Percentiles rank a stretch among this genome's conserved stretches.
Evolutionary conservation across 2,329 filamentous ascomycete species (phyloP).

Genomic region (Tolypocladium endophyticum): DNA sequence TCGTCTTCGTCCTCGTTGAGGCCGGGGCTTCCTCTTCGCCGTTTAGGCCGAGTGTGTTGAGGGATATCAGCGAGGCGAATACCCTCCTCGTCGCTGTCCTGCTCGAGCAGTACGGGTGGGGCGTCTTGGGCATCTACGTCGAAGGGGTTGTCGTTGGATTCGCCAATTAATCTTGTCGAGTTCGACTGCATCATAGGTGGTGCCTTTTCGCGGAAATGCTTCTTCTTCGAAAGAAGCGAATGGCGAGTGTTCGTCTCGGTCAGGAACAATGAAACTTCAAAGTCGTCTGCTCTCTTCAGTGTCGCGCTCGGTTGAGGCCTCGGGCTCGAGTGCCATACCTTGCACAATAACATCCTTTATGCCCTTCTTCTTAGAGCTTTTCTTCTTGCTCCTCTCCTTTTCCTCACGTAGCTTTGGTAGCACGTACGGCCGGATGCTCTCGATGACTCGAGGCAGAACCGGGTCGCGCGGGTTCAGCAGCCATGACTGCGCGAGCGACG

Average conservation of each 20-base stretch:
- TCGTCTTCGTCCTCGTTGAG: conserved; percentile 17
- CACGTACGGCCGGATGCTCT: conserved; percentile 74
- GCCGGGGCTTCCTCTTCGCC: conserved; percentile 11
- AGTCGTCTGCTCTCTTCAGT: conserved; percentile 58
- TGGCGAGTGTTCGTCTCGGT: conserved; percentile 79
- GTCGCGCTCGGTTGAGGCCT: not conserved
- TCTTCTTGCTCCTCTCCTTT: conserved; percentile 49
- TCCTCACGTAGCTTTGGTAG: conserved; percentile 88
- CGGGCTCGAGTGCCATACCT: conserved; percentile 38
- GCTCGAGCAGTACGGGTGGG: conserved; percentile 28
- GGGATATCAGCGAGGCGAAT: conserved; percentile 24
- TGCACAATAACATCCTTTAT: conserved; percentile 81
- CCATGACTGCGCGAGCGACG: conserved; percentile 72
- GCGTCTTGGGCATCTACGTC: conserved; percentile 36
- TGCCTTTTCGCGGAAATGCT: conserved; percentile 55
- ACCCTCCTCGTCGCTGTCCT: conserved; percentile 33
- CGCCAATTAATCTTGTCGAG: conserved; percentile 49
- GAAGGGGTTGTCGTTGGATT: conserved; percentile 41
- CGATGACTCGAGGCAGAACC: conserved; percentile 72
- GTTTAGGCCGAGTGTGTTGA: conserved; percentile 15
- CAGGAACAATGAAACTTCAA: conserved; percentile 89
- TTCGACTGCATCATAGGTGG: conserved; percentile 48
- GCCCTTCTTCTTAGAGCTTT: conserved; percentile 60
- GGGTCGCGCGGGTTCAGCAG: conserved; percentile 68
- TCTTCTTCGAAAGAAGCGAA: conserved; percentile 76